Evolutionary conservation across 305 asterid species (phyloP).

Genomic region (Fraxinus platypoda): DNA sequence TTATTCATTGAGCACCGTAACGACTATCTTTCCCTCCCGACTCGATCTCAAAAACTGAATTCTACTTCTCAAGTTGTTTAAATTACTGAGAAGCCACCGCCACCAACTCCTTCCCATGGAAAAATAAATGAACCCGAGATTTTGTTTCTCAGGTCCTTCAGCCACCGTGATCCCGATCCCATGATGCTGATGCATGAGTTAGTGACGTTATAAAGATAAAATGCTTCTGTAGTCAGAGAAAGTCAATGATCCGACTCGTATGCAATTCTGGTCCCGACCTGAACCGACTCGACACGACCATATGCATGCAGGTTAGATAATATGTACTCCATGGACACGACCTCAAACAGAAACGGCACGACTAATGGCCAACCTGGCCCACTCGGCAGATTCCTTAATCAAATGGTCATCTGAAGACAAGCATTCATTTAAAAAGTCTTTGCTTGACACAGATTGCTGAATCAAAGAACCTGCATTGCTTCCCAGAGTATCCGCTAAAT

Average conservation of each 20-base stretch:
- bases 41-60: not conserved
- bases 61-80: conserved; percentile 9
- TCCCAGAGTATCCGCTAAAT: conserved; percentile 57
- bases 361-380: conserved; percentile 55
- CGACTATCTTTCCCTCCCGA: conserved; percentile 4
- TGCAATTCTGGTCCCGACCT: conserved; percentile 36
- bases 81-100: conserved; percentile 20
- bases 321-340: conserved; percentile 22
- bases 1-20: conserved; percentile 15
- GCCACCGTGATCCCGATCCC: conserved; percentile 23
- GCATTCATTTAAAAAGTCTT: conserved; percentile 50
- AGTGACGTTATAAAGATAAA: conserved; percentile 34
- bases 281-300: conserved; percentile 42
- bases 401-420: conserved; percentile 55
- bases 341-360: conserved; percentile 56
- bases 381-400: conserved; percentile 59
- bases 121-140: conserved; percentile 10
- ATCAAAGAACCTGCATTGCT: conserved; percentile 50
- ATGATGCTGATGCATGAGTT: conserved; percentile 40
- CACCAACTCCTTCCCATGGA: not conserved
- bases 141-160: not conserved
- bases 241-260: conserved; percentile 40
- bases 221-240: conserved; percentile 31
- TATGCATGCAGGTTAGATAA: conserved; percentile 48
- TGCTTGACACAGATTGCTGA: conserved; percentile 52